These are phyloP conservation scores for Beta lomatogona DNA, from an alignment of 179 eudicot species.

Conservation along the genomic window DNA sequence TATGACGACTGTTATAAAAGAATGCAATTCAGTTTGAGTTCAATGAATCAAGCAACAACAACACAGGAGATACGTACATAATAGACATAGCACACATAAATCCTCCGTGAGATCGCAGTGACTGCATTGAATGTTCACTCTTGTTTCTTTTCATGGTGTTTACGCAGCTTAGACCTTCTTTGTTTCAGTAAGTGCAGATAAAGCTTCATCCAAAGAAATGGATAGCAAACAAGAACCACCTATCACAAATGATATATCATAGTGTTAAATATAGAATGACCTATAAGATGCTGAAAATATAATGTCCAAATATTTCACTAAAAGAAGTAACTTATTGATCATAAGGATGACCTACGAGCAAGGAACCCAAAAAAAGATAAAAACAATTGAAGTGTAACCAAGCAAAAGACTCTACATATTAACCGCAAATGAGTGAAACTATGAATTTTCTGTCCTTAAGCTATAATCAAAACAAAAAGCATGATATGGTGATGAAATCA, in stretches of 20 bases:
- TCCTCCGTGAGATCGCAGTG: conserved; percentile 2
- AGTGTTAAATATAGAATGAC: neutral
- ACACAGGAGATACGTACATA: neutral
- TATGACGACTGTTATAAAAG: neutral
- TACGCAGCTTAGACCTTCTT: conserved; percentile 66
- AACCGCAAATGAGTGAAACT: too few species aligned
- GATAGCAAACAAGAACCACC: conserved; percentile 78
- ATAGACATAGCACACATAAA: neutral
- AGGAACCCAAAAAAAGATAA: neutral
- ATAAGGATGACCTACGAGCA: neutral
- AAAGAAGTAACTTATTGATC: neutral
- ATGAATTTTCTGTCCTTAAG: neutral
- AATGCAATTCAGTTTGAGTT: neutral
- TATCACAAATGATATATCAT: conserved; percentile 29
- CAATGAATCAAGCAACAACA: conserved; percentile 1
- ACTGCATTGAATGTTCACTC: conserved; percentile 25
- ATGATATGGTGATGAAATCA: neutral
- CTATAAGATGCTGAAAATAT: neutral
- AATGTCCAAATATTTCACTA: neutral
- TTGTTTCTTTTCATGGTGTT: conserved; percentile 38
- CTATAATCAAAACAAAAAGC: neutral
- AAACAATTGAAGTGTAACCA: neutral
- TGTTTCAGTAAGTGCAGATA: conserved; percentile 84
- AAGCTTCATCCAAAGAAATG: conserved; percentile 72
- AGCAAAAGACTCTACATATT: neutral